Base-by-base conservation (phyloP, 352 stramenopile genomes). In the Pythium insidiosum region DNA sequence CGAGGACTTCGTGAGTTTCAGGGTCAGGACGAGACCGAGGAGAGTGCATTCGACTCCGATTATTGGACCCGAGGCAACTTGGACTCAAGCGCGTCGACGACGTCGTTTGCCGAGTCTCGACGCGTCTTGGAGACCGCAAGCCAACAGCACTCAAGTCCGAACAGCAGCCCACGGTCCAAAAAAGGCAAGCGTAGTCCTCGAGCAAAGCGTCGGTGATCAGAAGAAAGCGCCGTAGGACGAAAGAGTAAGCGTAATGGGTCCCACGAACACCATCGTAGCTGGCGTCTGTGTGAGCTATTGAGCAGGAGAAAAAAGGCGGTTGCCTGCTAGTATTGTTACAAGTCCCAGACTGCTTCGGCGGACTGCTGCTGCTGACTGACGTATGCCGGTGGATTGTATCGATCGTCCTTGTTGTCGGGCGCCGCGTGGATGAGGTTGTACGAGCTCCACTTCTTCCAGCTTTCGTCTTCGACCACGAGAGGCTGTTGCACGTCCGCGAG, bases 381-480 rank as follows among this genome's bases (percentile, higher is more conserved):
- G 38, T 72, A 89, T 9, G 38, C 39, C 4, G 73, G 73, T 30
- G 76, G 73, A 11, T 56, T 56, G 48, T 86, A 86, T 22, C 30
- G 43, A 15, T 43, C 56, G 24, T 65, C 58, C 24, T 70, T 48
- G 7, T 64, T 56, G 6, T 39, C 46, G 21, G 44, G 53, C 12
- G 58, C 48, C 6, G 61, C 37, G 53, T 89, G 70, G 40, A 86
- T 71, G 45, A 86, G 63, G 47, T 84, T 73, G 66, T 76, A 86
- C 12, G 73, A 86, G 47, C 73, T 86, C 63, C 66, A 86, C 38
- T 73, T 68, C 55, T 86, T 85, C 73, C 73, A 89, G 50, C 76
- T 88, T 44, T 89, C 73, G 53, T 89, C 76, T 70, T 89, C 71
- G 23, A 86, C 73, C 30, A 86, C 73, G 18, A 84, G 72, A n/a